Evolutionary conservation across 2,329 filamentous ascomycete species (phyloP).

Genomic region (Neocucurbitaria cava): DNA sequence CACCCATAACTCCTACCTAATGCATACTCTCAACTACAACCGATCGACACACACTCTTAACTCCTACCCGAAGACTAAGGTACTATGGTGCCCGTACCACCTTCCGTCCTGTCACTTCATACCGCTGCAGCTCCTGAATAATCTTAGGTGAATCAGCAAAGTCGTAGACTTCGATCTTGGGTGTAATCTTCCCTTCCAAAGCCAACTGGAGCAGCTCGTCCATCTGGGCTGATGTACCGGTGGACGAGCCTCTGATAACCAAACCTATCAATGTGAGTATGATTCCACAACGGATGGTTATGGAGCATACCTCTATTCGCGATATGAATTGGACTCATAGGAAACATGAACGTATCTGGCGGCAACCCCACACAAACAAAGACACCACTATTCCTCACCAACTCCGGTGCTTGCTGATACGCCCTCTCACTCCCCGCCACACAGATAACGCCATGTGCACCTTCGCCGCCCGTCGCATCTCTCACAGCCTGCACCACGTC

Average conservation of each 20-base stretch:
- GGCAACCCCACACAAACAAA: conserved; percentile 58
- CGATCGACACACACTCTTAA: too few species aligned
- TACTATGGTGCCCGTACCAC: conserved; percentile 42
- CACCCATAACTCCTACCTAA: neutral
- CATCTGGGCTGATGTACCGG: conserved; percentile 55
- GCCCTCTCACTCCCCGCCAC: conserved; percentile 55
- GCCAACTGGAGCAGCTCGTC: conserved; percentile 55
- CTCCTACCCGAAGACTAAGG: too few species aligned
- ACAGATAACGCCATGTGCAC: conserved; percentile 56
- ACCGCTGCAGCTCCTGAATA: conserved; percentile 41
- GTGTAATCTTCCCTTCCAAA: conserved; percentile 51
- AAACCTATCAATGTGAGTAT: conserved; percentile 37
- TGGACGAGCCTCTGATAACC: conserved; percentile 56
- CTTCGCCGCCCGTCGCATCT: conserved; percentile 51
- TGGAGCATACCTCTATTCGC: conserved; percentile 50
- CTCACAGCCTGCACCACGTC: conserved; percentile 51
- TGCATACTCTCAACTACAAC: neutral
- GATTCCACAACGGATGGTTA: neutral
- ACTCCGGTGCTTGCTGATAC: conserved; percentile 53
- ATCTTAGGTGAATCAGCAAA: conserved; percentile 47
- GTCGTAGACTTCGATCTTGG: conserved; percentile 46
- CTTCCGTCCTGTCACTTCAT: conserved; percentile 46
- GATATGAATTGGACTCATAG: conserved; percentile 56
- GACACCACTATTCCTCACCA: conserved; percentile 55
- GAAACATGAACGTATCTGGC: conserved; percentile 52